Evolutionary conservation across 140 eudicot genomes (phyloP), one percentile per base, ranked within the genome.

Genomic region (Senecio squalidus): DNA sequence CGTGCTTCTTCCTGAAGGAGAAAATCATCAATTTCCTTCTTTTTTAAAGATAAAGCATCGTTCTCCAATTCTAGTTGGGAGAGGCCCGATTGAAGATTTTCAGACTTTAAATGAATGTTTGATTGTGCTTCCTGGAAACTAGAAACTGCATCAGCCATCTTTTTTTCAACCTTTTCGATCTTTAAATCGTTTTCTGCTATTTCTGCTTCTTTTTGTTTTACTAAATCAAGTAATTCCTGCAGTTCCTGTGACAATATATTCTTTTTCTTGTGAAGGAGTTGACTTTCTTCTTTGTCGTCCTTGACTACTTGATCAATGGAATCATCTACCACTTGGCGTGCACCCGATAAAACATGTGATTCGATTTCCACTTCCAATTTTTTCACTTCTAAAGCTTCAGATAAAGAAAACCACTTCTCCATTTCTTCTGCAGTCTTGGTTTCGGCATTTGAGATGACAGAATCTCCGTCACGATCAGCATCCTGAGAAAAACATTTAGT

Each of bases 191-290:
- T 82, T 71, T 82, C 91, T 56, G 82, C 62, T 71, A 86, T 74
- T 71, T 82, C 95, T 48, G 78, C 78, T 76, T 86, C 95, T 64
- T 83, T 86, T 53, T 80, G 82, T 73, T 76, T 79, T 69, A 86
- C 93, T 53, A 86, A 86, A 31, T 78, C 74, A 74, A 80, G 82
- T 45, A 86, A 76, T 48, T 76, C 74, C 46, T 79, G 77, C 36
- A 86, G 48, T 69, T 86, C 92, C 39, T 79, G 70, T 47, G 72
- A 59, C 75, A 86, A 74, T 6, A 31, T 46, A 43, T 64, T 61
- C 30, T 80, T 82, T 58, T 60, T 79, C 74, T 69, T 73, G 46
- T 43, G 58, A 47, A 86, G 92, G 15, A 76, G 40, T 21, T 82
- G 76, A 63, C 78, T 77, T 62, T 86, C 91, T 74, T 69, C 76